Evolutionary conservation across 176 grass and related monocot species (phyloP).

Genomic region (Saccharum officinarum): DNA sequence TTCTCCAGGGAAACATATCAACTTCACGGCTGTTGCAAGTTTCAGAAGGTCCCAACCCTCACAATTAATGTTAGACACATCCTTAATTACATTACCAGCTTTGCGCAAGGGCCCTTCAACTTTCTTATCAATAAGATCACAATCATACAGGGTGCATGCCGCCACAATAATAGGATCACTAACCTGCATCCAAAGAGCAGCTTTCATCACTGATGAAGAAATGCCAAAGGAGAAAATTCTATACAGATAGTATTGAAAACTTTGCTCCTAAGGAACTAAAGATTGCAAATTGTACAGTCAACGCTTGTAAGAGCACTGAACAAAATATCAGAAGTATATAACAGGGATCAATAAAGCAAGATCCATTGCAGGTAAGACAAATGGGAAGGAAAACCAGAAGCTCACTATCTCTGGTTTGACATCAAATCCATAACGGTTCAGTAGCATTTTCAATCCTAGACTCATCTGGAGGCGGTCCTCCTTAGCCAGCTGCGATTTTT

Average conservation of each 20-base stretch:
- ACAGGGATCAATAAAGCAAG: background rate
- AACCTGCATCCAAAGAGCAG: constrained; percentile 19
- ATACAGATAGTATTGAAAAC: background rate
- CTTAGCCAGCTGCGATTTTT: background rate
- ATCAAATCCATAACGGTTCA: background rate
- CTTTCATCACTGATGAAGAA: background rate
- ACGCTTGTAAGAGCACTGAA: background rate
- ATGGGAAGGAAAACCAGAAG: background rate
- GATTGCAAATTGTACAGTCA: too few relatives aligned
- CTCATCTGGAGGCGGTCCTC: constrained; percentile 10
- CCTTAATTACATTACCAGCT: background rate
- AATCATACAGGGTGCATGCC: background rate
- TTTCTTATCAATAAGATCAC: background rate
- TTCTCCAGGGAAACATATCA: background rate
- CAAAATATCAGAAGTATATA: background rate
- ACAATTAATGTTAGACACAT: background rate
- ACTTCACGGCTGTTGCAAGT: background rate
- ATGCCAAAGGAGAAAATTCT: background rate
- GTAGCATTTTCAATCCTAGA: background rate
- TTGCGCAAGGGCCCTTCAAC: background rate
- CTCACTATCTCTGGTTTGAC: background rate
- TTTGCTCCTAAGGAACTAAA: too few relatives aligned
- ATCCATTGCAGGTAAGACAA: background rate
- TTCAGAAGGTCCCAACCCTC: background rate
- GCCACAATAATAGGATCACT: background rate